A percentile compares a stretch with the other conserved stretches of the same genome.
Evolutionary conservation across 371 early-diverging fungal genomes (phyloP).

Genomic region (Chytridiales sp.): DNA sequence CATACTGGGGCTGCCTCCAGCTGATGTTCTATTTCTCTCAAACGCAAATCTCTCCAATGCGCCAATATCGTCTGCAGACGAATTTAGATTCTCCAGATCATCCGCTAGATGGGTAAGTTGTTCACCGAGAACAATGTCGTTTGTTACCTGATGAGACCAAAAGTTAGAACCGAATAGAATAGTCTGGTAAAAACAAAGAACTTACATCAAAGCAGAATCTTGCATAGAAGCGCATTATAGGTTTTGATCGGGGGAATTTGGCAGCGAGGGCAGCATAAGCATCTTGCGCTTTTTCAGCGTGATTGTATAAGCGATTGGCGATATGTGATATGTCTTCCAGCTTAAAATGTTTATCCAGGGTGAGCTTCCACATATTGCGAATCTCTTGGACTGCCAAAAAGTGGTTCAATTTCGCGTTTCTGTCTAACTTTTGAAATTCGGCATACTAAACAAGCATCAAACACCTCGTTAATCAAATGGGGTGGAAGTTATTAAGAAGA

Average conservation of each 20-base stretch:
- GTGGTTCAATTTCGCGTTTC: slow-evolving; percentile 10
- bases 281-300: not conserved
- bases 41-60: too few relatives aligned
- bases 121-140: not conserved
- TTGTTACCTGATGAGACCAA: not conserved
- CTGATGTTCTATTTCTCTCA: not conserved
- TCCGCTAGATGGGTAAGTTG: not conserved
- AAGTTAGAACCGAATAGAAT: too few relatives aligned
- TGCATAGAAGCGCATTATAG: slow-evolving; percentile 8
- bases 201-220: slow-evolving; percentile 9
- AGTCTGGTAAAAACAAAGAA: not conserved
- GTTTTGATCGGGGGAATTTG: slow-evolving; percentile 13
- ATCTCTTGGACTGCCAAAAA: slow-evolving; percentile 1
- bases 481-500: not conserved
- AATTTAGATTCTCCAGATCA: slow-evolving; percentile 4
- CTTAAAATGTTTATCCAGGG: not conserved
- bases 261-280: slow-evolving; percentile 2
- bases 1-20: not conserved
- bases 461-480: too few relatives aligned
- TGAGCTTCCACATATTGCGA: slow-evolving; percentile 10
- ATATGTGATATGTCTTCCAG: slow-evolving; percentile 3
- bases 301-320: not conserved
- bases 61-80: not conserved
- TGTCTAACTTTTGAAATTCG: slow-evolving; percentile 10
- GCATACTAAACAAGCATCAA: not conserved